A percentile compares a stretch with the other conserved stretches of the same genome.
Evolutionary conservation across 2,329 filamentous ascomycete species (phyloP).

Genomic region (Xylariaceae sp.): DNA sequence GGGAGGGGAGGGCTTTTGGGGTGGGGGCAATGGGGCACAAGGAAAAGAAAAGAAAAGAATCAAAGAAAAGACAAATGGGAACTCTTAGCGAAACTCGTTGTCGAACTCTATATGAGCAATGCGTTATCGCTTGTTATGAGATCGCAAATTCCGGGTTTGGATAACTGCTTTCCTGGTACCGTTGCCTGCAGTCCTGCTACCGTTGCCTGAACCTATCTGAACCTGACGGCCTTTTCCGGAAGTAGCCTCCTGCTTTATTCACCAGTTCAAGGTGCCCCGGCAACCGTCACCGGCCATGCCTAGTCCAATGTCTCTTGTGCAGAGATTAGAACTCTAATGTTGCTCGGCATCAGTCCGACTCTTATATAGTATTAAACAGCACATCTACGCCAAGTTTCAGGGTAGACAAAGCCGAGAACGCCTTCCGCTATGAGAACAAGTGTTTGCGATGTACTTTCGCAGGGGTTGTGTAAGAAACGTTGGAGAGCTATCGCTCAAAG

Average conservation of each 20-base stretch:
- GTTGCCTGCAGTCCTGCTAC: constrained; percentile 12
- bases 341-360: constrained; percentile 21
- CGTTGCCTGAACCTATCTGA: constrained; percentile 6
- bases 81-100: constrained; percentile 14
- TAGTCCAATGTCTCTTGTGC: constrained; percentile 10
- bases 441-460: constrained; percentile 26
- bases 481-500: constrained; percentile 47
- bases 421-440: constrained; percentile 50
- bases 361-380: constrained; percentile 50
- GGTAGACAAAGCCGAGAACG: constrained; percentile 47
- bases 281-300: constrained; percentile 14
- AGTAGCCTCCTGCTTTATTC: constrained; percentile 11
- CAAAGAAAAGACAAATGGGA: constrained; percentile 16
- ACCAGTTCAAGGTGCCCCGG: constrained; percentile 8
- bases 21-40: not conserved
- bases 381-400: constrained; percentile 49
- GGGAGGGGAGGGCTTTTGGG: too few relatives aligned
- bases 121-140: constrained; percentile 12
- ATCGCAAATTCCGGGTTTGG: constrained; percentile 13
- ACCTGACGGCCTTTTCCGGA: constrained; percentile 15
- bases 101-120: constrained; percentile 22
- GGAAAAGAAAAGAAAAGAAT: constrained; percentile 4
- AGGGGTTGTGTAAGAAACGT: constrained; percentile 28
- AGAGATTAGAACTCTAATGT: constrained; percentile 10
- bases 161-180: constrained; percentile 13